phyloP scores from a whole-genome alignment of 345 rosid species.

The Populus simonii region DNA sequence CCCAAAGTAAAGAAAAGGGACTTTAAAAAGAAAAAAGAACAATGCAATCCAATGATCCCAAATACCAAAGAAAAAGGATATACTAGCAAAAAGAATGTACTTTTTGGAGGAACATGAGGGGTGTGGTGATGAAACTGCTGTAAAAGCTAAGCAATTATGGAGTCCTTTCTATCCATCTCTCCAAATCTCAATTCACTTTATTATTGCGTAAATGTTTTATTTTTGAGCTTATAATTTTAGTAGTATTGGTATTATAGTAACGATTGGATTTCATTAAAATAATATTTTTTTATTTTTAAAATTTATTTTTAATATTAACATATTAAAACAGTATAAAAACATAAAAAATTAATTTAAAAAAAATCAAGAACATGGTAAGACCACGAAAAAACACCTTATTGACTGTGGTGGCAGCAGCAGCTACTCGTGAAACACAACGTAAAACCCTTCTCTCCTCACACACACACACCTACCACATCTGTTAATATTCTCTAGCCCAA shows the following conservation, averaged over 20 bases:
- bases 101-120: conserved; percentile 21
- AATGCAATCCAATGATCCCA: background rate
- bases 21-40: background rate
- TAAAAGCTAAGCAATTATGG: conserved; percentile 39
- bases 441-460: background rate
- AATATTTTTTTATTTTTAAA: too few species aligned
- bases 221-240: conserved; percentile 13
- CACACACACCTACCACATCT: conserved; percentile 12
- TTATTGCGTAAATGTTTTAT: conserved; percentile 22
- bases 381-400: background rate
- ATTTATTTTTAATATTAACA: too few species aligned
- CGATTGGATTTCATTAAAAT: too few species aligned
- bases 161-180: conserved; percentile 42
- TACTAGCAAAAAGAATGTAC: background rate
- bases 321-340: too few species aligned
- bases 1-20: background rate
- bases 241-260: too few species aligned
- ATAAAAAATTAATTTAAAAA: too few species aligned
- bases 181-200: conserved; percentile 6
- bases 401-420: background rate
- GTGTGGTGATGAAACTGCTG: background rate
- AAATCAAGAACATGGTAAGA: too few species aligned
- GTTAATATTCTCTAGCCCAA: conserved; percentile 14
- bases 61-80: background rate
- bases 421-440: conserved; percentile 12